These are phyloP conservation scores for Drechslerella stenobrocha DNA, from an alignment of 2,329 filamentous ascomycete genomes.

Conservation along the genomic window DNA sequence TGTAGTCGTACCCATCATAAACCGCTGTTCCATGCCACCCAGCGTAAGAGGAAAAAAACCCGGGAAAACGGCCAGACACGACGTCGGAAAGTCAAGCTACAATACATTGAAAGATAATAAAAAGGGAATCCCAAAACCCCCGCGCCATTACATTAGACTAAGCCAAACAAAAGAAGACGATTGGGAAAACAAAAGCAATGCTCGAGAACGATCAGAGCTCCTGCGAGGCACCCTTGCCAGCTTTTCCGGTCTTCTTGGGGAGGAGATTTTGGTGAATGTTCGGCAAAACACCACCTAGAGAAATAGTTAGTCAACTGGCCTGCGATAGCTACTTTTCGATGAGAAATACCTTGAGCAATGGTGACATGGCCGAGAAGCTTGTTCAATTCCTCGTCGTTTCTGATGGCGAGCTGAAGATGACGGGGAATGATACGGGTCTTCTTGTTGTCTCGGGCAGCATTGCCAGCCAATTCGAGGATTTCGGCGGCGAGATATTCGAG, in stretches of 20 bases:
- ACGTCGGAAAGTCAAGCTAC: slow-evolving; percentile 44
- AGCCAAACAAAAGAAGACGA: slow-evolving; percentile 32
- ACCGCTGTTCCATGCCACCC: slow-evolving; percentile 32
- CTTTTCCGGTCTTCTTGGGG: slow-evolving; percentile 98
- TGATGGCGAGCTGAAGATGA: slow-evolving; percentile 98
- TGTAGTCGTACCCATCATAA: slow-evolving; percentile 48
- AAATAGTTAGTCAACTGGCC: slow-evolving; percentile 40
- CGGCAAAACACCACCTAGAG: slow-evolving; percentile 44
- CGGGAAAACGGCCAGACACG: slow-evolving; percentile 38
- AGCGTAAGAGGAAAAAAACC: slow-evolving; percentile 26
- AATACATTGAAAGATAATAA: slow-evolving; percentile 46
- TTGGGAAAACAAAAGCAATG: slow-evolving; percentile 20
- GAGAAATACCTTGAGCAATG: slow-evolving; percentile 70
- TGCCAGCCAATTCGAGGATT: slow-evolving; percentile 97
- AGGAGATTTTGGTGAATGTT: slow-evolving; percentile 72
- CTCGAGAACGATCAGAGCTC: slow-evolving; percentile 73
- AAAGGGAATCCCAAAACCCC: slow-evolving; percentile 49
- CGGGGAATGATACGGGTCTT: slow-evolving; percentile 99
- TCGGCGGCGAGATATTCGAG: slow-evolving; percentile 98
- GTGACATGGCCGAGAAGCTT: slow-evolving; percentile 95
- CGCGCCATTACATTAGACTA: slow-evolving; percentile 49
- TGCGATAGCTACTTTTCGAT: slow-evolving; percentile 76
- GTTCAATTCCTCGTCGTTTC: slow-evolving; percentile 76
- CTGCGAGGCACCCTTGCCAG: slow-evolving; percentile 87
- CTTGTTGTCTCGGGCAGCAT: slow-evolving; percentile 99